Evolutionary conservation across 768 basidiomycete genomes (phyloP).

Genomic region (Lentinula sp.): DNA sequence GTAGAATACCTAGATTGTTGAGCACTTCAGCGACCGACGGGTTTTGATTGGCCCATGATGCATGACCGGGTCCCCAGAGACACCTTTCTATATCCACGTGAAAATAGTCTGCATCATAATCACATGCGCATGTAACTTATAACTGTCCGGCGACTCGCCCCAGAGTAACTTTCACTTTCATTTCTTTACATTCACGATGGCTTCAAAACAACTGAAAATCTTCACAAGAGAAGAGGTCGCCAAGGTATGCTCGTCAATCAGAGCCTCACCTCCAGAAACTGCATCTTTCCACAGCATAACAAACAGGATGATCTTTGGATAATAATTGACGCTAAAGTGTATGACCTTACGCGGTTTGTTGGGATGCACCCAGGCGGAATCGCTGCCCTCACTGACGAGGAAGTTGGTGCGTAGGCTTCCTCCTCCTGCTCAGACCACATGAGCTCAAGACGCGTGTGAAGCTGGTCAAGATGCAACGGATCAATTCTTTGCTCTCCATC

Average conservation of each 20-base stretch:
- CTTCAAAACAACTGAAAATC: conserved; percentile 26
- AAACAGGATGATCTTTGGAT: conserved; percentile 81
- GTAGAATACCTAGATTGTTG: too few species aligned
- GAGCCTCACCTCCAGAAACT: background rate
- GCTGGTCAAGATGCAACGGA: conserved; percentile 79
- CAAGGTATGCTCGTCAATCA: conserved; percentile 27
- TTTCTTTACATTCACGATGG: conserved; percentile 14
- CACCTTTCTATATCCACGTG: background rate
- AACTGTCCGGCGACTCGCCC: conserved; percentile 1
- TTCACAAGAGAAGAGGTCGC: conserved; percentile 51
- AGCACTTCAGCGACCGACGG: too few species aligned
- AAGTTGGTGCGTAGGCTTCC: conserved; percentile 51
- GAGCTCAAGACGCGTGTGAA: conserved; percentile 14
- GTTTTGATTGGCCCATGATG: background rate
- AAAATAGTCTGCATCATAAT: background rate
- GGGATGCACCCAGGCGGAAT: conserved; percentile 79
- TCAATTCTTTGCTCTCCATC: conserved; percentile 73
- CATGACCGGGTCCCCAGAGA: background rate
- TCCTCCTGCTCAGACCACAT: background rate
- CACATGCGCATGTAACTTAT: background rate
- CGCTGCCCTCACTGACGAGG: conserved; percentile 65
- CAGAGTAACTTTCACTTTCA: background rate
- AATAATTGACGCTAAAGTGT: conserved; percentile 79
- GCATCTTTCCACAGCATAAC: conserved; percentile 55
- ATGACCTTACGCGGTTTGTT: conserved; percentile 74